These are phyloP conservation scores for Lipomyces chichibuensis DNA, from an alignment of 805 yeast genomes.

Conservation along the genomic window DNA sequence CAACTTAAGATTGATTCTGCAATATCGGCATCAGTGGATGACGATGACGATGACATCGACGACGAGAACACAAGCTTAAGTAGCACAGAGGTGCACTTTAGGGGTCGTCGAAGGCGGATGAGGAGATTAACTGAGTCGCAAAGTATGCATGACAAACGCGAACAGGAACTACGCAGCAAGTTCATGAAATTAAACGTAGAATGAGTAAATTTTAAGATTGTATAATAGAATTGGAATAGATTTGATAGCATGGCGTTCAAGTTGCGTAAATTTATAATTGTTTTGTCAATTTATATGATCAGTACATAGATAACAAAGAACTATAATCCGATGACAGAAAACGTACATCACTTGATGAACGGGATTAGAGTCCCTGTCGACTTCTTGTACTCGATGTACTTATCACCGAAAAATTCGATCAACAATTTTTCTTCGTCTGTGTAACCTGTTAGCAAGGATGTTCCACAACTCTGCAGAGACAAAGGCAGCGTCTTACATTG, in stretches of 20 bases:
- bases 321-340: not conserved
- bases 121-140: not conserved
- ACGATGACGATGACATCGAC: conserved; percentile 3
- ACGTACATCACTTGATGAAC: conserved; percentile 45
- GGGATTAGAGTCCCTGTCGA: conserved; percentile 67
- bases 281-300: not conserved
- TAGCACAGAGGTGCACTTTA: not conserved
- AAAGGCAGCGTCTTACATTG: conserved; percentile 38
- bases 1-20: not conserved
- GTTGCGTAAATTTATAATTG: not conserved
- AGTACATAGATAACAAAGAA: not conserved
- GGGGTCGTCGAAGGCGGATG: conserved; percentile 7
- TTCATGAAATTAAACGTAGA: conserved; percentile 7
- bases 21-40: conserved; percentile 1
- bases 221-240: not conserved
- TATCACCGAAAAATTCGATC: conserved; percentile 68
- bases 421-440: conserved; percentile 67
- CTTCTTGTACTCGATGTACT: conserved; percentile 58
- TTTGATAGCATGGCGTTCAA: not conserved
- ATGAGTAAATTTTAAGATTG: not conserved
- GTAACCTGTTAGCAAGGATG: not conserved
- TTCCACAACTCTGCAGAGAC: not conserved
- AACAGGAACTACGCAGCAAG: conserved; percentile 6
- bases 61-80: conserved; percentile 1
- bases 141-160: conserved; percentile 11